A percentile compares a stretch with the other conserved stretches of the same genome.
Evolutionary conservation across 305 asterid species (phyloP).

Genomic region (Lippia alba): DNA sequence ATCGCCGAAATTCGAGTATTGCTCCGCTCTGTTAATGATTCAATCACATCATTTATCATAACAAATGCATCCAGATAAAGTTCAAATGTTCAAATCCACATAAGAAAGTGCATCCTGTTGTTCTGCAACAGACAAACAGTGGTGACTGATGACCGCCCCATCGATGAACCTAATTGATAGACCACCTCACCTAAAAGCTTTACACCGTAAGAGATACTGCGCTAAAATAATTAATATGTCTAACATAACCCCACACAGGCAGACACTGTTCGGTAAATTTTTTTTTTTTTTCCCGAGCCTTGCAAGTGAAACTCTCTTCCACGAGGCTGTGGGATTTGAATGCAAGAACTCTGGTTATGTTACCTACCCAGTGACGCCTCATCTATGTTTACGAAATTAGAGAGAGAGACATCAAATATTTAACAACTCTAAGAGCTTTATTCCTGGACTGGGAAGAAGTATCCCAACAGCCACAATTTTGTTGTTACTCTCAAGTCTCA

Average conservation of each 20-base stretch:
- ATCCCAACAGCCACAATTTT: slow-evolving; percentile 12
- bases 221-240: too few relatives aligned
- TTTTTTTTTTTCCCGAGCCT: neutral
- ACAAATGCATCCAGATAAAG: too few relatives aligned
- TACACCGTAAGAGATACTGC: too few relatives aligned
- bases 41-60: too few relatives aligned
- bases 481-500: neutral
- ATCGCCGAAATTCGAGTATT: slow-evolving; percentile 1
- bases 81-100: too few relatives aligned
- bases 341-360: neutral
- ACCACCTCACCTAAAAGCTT: too few relatives aligned
- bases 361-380: neutral
- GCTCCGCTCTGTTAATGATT: neutral
- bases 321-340: neutral
- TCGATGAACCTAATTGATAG: too few relatives aligned
- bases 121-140: neutral
- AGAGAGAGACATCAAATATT: neutral
- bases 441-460: slow-evolving; percentile 18
- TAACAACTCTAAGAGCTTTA: neutral
- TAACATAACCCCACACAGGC: too few relatives aligned
- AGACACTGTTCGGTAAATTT: too few relatives aligned
- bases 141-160: too few relatives aligned
- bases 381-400: neutral
- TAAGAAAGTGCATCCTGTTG: neutral
- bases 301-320: neutral